Conservation (phyloP, 148 eudicot species). For the Rhododendron mucronatum region DNA sequence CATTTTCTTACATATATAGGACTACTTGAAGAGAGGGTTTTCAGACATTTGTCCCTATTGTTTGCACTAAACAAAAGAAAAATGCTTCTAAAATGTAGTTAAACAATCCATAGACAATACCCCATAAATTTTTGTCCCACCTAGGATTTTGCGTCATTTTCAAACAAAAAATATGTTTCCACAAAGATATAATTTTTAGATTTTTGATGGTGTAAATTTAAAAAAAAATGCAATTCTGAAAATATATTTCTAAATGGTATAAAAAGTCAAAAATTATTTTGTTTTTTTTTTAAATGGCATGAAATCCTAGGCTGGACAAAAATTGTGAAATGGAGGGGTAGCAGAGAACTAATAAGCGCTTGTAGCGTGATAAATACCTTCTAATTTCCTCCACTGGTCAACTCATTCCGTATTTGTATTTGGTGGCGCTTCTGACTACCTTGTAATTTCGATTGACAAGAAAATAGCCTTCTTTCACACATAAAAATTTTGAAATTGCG, state of each 20-base stretch:
- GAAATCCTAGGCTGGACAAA: too few relatives aligned
- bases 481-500: background rate
- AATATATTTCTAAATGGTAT: too few relatives aligned
- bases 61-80: background rate
- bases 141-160: background rate
- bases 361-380: background rate
- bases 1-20: background rate
- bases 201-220: too few relatives aligned
- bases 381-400: background rate
- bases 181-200: too few relatives aligned
- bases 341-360: background rate
- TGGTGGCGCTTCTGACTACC: too few relatives aligned
- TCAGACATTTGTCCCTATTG: background rate
- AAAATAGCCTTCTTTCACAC: background rate
- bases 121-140: background rate
- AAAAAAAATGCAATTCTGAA: too few relatives aligned
- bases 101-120: background rate
- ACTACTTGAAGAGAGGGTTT: background rate
- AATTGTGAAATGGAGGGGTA: background rate
- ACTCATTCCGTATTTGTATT: background rate
- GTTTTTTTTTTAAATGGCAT: too few relatives aligned
- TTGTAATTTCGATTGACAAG: background rate
- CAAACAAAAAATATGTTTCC: background rate
- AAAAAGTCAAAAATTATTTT: too few relatives aligned
- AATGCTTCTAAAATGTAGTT: too few relatives aligned